Evolutionary conservation across 768 basidiomycete genomes (phyloP).

Genomic region (Ramaria sp.): DNA sequence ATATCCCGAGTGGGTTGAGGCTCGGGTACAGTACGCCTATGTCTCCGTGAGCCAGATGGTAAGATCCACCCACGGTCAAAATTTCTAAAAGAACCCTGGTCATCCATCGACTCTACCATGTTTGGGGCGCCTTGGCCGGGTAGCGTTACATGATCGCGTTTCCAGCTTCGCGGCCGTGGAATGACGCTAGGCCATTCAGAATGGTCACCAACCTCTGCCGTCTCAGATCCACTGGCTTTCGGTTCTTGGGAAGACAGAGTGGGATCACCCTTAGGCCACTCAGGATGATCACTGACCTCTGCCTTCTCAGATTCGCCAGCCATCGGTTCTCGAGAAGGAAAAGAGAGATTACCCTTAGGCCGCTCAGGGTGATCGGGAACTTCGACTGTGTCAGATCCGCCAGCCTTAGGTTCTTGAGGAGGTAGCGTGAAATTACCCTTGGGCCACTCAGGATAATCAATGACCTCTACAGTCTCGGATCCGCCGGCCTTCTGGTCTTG

Average conservation of each 20-base stretch:
- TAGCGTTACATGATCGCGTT: constrained; percentile 5
- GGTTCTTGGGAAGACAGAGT: not conserved
- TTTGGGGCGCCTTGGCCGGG: constrained; percentile 31
- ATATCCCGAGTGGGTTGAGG: not conserved
- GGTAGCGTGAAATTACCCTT: too few relatives aligned
- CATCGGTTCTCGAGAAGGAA: not conserved
- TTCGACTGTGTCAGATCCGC: not conserved
- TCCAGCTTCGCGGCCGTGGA: not conserved
- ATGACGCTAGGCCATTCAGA: not conserved
- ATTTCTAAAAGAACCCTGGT: constrained; percentile 60
- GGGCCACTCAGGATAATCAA: not conserved
- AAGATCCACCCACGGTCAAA: constrained; percentile 88
- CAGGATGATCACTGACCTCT: not conserved
- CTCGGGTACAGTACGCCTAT: constrained; percentile 30
- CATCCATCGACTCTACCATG: constrained; percentile 62
- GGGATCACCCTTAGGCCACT: not conserved
- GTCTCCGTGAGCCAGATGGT: constrained; percentile 59
- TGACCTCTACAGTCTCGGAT: not conserved
- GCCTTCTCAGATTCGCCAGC: not conserved
- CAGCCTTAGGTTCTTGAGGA: not conserved
- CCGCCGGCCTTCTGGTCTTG: not conserved
- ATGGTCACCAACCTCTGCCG: not conserved
- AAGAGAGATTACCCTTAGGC: not conserved
- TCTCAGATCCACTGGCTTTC: not conserved
- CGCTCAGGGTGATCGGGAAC: not conserved